A percentile compares a stretch with the other conserved stretches of the same genome.
Conservation (phyloP, 1,284 basidiomycete species). For the Puccinia coronata region DNA sequence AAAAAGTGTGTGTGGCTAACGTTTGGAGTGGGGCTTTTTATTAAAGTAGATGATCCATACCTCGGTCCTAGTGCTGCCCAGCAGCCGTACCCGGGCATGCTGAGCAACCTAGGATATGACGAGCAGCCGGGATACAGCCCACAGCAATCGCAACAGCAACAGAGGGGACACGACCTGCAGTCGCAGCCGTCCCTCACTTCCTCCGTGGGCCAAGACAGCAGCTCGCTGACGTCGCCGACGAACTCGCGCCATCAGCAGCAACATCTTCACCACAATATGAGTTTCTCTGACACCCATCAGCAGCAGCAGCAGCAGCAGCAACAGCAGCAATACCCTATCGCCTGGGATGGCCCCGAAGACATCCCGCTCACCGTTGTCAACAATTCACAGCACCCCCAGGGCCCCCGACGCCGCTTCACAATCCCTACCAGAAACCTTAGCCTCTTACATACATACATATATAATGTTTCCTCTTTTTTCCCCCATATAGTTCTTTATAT, state of each 20-base stretch:
- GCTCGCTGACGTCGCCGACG: not conserved
- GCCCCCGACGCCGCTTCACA: not conserved
- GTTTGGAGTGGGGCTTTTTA: not conserved
- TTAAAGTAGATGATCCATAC: constrained; percentile 51
- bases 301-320: too few relatives aligned
- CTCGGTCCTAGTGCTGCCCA: constrained; percentile 51
- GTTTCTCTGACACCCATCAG: not conserved
- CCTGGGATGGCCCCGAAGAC: constrained; percentile 29
- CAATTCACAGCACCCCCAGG: not conserved
- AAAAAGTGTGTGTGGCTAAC: too few relatives aligned
- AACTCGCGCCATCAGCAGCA: not conserved
- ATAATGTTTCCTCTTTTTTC: too few relatives aligned
- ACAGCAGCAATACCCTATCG: constrained; percentile 1
- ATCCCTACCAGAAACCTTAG: not conserved
- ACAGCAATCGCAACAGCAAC: not conserved
- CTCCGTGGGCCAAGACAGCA: not conserved
- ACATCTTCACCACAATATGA: not conserved
- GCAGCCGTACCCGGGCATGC: constrained; percentile 49
- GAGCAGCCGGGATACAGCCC: not conserved
- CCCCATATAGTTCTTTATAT: too few relatives aligned
- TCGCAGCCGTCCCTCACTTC: not conserved
- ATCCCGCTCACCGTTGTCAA: constrained; percentile 36
- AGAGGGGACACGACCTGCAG: not conserved
- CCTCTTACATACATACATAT: too few relatives aligned
- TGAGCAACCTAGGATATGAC: constrained; percentile 27